phyloP scores from a whole-genome alignment of 2,329 filamentous ascomycete genomes.

The Alternaria incomplexa region DNA sequence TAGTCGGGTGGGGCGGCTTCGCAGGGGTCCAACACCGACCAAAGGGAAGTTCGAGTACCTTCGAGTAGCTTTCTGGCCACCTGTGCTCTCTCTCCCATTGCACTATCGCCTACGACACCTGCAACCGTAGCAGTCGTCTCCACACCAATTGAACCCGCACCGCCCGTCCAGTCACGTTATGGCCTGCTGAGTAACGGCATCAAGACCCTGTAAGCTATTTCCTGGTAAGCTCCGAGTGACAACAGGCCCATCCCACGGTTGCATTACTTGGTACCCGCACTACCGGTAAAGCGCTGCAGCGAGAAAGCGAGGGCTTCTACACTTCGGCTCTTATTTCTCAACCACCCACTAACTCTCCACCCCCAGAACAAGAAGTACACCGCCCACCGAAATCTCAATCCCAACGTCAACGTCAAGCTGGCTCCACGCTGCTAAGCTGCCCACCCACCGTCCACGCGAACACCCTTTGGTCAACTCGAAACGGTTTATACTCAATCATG shows the following conservation, averaged over 20 bases:
- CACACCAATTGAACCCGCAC: conserved; percentile 14
- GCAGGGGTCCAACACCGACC: conserved; percentile 12
- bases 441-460: conserved; percentile 42
- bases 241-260: conserved; percentile 1
- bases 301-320: not conserved
- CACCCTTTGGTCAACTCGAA: conserved; percentile 47
- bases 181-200: conserved; percentile 7
- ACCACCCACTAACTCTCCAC: not conserved
- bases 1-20: conserved; percentile 6
- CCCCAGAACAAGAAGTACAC: not conserved
- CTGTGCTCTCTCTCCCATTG: conserved; percentile 9
- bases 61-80: conserved; percentile 20
- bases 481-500: conserved; percentile 48
- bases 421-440: conserved; percentile 34
- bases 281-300: not conserved
- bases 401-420: conserved; percentile 25
- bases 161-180: not conserved
- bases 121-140: conserved; percentile 7
- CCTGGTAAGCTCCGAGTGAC: conserved; percentile 13
- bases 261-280: conserved; percentile 11
- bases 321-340: not conserved
- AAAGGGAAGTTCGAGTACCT: conserved; percentile 22
- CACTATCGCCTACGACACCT: not conserved
- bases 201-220: conserved; percentile 7
- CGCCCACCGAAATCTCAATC: not conserved